Base-by-base conservation (phyloP, 2,329 filamentous ascomycete genomes). In the Lachnellula suecica region DNA sequence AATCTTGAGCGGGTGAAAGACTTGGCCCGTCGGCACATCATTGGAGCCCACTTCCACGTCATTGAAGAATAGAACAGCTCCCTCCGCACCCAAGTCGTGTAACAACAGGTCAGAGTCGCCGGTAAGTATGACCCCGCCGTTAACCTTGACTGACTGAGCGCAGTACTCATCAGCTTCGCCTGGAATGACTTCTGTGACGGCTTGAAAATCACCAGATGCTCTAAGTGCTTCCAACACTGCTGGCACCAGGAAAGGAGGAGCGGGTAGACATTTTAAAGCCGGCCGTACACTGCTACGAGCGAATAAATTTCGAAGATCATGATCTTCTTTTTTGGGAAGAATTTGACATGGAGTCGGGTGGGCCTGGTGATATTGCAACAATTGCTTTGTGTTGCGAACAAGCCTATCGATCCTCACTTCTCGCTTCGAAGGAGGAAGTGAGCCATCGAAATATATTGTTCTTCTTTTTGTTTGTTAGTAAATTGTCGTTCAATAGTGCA, bases 141-240 rank as follows among this genome's bases (percentile, higher is more conserved):
- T 65, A 2, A 72, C 57, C n/a, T 75, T 75, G 6, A 89, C 77
- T 48, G 84, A 76, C 13, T 77, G 71, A 3, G 90, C 91, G 67
- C 91, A 96, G 71, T 83, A 94, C 22, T 77, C 71, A 66, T 97
- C 93, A 1, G 93, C 93, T 70, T 97, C 93, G 0, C 89, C 91
- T 0, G 90, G 84, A 0, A 96, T 86, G 11, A 94, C 76, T 22
- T 75, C 71, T 8, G 73, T 75, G 41, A 76, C 65, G 54, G 56
- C 63, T 4, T 57, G 67, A 56, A 80, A 83, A 4, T 63, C 66
- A 1, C 65, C 17, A 4, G 70, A 80, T 0, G 60, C 53, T n/a
- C 69, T 68, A 20, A 97, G 71, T 5, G 83, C 80, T 56, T 96
- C 90, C 43, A 92, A 80, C 5, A 93, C 77, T 2, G 88, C 82